Evolutionary conservation across 805 yeast genomes (phyloP).

Genomic region (Nakazawaea laoshanensis): DNA sequence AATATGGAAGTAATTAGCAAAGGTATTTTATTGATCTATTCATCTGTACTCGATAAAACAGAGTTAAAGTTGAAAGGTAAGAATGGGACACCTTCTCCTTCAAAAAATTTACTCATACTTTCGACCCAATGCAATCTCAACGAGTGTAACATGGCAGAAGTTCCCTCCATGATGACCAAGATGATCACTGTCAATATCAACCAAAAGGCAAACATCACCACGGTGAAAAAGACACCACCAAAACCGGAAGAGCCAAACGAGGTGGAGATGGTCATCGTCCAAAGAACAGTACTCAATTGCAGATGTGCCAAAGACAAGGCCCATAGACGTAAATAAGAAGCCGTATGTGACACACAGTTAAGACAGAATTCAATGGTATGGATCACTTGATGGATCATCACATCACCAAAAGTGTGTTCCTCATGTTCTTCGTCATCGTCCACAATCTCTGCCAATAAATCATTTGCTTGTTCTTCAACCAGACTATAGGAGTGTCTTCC

Average conservation of each 20-base stretch:
- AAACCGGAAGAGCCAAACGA: constrained; percentile 50
- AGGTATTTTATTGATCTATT: no score
- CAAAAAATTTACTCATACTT: constrained; percentile 72
- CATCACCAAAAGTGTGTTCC: constrained; percentile 49
- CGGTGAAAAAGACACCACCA: constrained; percentile 48
- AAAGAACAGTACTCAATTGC: constrained; percentile 65
- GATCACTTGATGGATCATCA: constrained; percentile 71
- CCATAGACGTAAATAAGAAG: constrained; percentile 72
- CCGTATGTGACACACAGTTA: constrained; percentile 75
- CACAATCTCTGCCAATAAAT: constrained; percentile 12
- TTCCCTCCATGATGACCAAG: constrained; percentile 73
- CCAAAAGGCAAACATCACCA: constrained; percentile 66
- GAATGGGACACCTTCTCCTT: constrained; percentile 66
- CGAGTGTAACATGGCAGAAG: constrained; percentile 77
- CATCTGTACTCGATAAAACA: constrained; percentile 15
- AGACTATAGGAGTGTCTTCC: constrained; percentile 19
- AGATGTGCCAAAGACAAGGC: constrained; percentile 75
- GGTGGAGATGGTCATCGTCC: constrained; percentile 67
- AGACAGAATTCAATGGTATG: constrained; percentile 76
- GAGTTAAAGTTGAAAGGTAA: constrained; percentile 49
- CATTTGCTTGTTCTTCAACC: constrained; percentile 13
- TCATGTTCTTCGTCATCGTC: constrained; percentile 31
- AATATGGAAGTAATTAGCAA: constrained; percentile 8
- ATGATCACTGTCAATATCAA: constrained; percentile 61
- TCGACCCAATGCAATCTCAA: constrained; percentile 78